Conservation (phyloP, 2,329 filamentous ascomycete species). For the Fusarium transvaalense region DNA sequence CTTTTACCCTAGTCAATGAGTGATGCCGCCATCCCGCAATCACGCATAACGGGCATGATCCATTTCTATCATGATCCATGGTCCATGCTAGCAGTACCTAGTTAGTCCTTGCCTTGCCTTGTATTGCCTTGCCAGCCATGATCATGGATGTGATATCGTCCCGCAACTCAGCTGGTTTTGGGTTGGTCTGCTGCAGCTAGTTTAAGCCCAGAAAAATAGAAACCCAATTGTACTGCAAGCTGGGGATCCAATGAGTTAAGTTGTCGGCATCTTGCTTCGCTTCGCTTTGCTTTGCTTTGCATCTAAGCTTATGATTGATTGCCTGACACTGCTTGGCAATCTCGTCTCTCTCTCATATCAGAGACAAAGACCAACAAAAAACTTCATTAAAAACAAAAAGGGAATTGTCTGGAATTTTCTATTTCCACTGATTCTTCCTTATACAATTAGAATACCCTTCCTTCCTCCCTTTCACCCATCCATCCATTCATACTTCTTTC, state of each 20-base stretch:
- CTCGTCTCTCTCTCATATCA: background rate
- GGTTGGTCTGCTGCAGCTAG: slow-evolving; percentile 27
- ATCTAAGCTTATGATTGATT: slow-evolving; percentile 29
- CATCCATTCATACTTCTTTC: slow-evolving; percentile 8
- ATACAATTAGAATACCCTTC: slow-evolving; percentile 10
- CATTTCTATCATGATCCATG: slow-evolving; percentile 34
- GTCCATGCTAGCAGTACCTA: background rate
- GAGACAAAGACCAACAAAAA: slow-evolving; percentile 13
- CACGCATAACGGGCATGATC: slow-evolving; percentile 27
- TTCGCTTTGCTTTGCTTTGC: no score
- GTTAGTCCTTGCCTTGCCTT: background rate
- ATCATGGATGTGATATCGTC: slow-evolving; percentile 29
- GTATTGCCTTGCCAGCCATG: slow-evolving; percentile 14
- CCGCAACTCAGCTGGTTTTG: slow-evolving; percentile 39
- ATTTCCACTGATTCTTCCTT: slow-evolving; percentile 34
- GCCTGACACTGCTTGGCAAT: slow-evolving; percentile 32
- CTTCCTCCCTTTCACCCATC: background rate
- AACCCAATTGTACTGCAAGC: slow-evolving; percentile 1
- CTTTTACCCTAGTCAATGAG: slow-evolving; percentile 12
- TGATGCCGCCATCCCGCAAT: slow-evolving; percentile 42
- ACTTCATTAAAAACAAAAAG: slow-evolving; percentile 6
- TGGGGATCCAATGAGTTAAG: no score
- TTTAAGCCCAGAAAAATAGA: slow-evolving; percentile 8
- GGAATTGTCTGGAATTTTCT: slow-evolving; percentile 34
- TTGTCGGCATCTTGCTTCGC: slow-evolving; percentile 30